Evolutionary conservation across 345 rosid genomes (phyloP), one percentile per base, ranked within the genome.

Genomic region (Ceriops zippeliana): DNA sequence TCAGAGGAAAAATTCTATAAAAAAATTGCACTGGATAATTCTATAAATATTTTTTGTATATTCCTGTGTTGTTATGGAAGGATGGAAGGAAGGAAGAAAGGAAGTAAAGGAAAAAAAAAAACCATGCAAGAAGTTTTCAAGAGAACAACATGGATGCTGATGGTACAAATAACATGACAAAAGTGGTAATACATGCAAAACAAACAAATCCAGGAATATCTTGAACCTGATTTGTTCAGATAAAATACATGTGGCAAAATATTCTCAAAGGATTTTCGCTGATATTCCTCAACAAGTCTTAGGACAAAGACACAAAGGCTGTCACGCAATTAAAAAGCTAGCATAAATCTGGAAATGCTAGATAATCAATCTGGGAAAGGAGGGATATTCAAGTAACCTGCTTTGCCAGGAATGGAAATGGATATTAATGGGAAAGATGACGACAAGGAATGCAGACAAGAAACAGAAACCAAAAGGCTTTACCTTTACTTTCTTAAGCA

Each of bases 401-500:
- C 26, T 24, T 74, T 70, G 56, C 74, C 74, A 57, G 66, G 51
- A 71, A 68, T 27, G 74, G 78, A 66, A 70, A 66, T 24, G 13
- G 28, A 60, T 69, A 30, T 61, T 6, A 31, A 34, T 7, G 5
- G 58, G 13, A 64, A 22, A 37, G 60, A 77, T 71, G 70, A 69
- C 66, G 26, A 13, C 67, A 60, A 57, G 13, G 5, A 59, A 58
- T 27, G 42, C 15, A 60, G 61, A 67, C 60, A 49, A 28, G 31
- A 22, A 69, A 64, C 9, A 34, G 5, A 70, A n/a, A 70, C 16
- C 42, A 0, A 13, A 30, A 46, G 49, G 35, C 28, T 32, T 26
- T 52, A 86, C 96, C 89, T 89, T 89, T 69, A 89, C 76, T 79
- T 85, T 87, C 86, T 81, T 87, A 51, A 89, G 91, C 76, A 89